Evolutionary conservation across 306 rosid species (phyloP).

Genomic region (Acacia melanoxylon): DNA sequence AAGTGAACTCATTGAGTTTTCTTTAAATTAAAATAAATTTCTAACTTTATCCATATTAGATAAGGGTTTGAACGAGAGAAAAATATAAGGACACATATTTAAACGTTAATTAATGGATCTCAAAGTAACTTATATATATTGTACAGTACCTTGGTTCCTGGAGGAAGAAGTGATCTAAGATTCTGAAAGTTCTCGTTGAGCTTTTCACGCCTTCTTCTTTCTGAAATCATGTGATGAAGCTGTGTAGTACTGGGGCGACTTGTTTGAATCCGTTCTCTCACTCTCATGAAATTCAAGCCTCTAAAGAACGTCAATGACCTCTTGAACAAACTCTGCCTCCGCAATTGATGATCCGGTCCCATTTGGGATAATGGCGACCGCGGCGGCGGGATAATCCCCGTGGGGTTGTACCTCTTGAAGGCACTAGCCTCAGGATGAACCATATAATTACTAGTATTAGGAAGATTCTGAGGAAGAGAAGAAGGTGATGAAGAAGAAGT

Average conservation of each 20-base stretch:
- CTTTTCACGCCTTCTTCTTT: slow-evolving; percentile 20
- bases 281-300: slow-evolving; percentile 9
- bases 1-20: too few species aligned
- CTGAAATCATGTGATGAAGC: slow-evolving; percentile 12
- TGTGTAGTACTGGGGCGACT: slow-evolving; percentile 1
- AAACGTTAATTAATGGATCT: too few species aligned
- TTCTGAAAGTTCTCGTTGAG: slow-evolving; percentile 14
- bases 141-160: slow-evolving; percentile 1
- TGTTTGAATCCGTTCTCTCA: slow-evolving; percentile 4
- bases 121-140: too few species aligned
- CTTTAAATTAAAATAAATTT: too few species aligned
- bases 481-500: neutral
- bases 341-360: neutral
- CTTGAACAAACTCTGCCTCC: neutral
- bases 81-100: too few species aligned
- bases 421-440: slow-evolving; percentile 10
- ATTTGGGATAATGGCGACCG: neutral
- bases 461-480: neutral
- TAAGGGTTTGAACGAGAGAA: too few species aligned
- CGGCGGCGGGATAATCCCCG: neutral
- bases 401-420: neutral
- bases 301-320: slow-evolving; percentile 15
- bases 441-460: neutral
- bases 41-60: too few species aligned
- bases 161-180: slow-evolving; percentile 11